These are phyloP conservation scores for Colletotrichum acutatum DNA, from an alignment of 2,329 filamentous ascomycete species.

Conservation along the genomic window DNA sequence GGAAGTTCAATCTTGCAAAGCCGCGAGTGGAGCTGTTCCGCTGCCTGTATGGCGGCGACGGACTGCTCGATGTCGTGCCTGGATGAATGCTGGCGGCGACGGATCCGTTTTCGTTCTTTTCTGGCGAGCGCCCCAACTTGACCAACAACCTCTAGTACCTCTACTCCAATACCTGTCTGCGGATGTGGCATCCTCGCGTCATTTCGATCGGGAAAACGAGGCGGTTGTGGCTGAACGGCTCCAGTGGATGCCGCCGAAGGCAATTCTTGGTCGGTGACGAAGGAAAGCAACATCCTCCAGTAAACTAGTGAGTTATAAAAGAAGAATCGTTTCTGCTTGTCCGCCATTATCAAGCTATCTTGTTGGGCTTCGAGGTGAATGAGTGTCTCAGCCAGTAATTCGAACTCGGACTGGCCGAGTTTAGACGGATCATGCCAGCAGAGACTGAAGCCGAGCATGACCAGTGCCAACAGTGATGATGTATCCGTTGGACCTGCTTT, in stretches of 20 bases:
- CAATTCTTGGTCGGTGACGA: conserved; percentile 38
- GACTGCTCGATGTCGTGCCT: conserved; percentile 41
- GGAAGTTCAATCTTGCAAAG: conserved; percentile 2
- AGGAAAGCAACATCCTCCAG: conserved; percentile 42
- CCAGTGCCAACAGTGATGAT: conserved; percentile 65
- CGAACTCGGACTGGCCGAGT: conserved; percentile 51
- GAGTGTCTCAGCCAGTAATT: background rate
- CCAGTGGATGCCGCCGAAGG: conserved; percentile 11
- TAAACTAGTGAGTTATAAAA: conserved; percentile 43
- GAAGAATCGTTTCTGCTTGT: conserved; percentile 40
- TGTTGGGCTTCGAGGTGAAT: conserved; percentile 1
- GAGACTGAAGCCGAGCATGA: conserved; percentile 69
- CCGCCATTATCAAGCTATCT: conserved; percentile 11
- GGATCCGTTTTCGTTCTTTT: conserved; percentile 40
- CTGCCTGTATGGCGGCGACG: conserved; percentile 38
- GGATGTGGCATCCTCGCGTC: conserved; percentile 39
- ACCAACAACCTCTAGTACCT: conserved; percentile 41
- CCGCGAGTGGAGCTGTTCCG: conserved; percentile 36
- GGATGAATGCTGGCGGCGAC: conserved; percentile 37
- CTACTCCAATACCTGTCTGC: conserved; percentile 39
- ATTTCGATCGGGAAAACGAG: background rate
- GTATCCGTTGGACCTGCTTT: conserved; percentile 60
- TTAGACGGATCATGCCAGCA: conserved; percentile 69
- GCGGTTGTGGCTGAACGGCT: background rate
- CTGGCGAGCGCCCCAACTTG: conserved; percentile 40